Evolutionary conservation across 2,329 filamentous ascomycete species (phyloP).

Genomic region (Fusarium cicatricum): DNA sequence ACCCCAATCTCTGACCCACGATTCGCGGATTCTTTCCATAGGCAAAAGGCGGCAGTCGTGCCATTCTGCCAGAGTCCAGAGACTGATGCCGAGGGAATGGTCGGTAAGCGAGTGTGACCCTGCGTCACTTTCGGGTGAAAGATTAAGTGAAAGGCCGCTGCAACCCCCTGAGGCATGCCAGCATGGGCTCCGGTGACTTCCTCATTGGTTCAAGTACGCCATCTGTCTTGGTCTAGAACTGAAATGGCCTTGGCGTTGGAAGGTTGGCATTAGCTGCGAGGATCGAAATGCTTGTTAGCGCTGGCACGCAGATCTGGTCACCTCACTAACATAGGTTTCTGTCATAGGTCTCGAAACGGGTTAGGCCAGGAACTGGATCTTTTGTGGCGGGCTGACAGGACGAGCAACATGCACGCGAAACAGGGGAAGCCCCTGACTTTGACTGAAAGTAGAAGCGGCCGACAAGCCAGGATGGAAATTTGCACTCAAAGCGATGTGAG

Average conservation of each 20-base stretch:
- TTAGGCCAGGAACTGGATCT: slow-evolving; percentile 13
- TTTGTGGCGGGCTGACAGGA: slow-evolving; percentile 14
- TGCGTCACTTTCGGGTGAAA: neutral
- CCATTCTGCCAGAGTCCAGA: no score
- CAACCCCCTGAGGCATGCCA: neutral
- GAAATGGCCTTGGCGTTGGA: slow-evolving; percentile 2
- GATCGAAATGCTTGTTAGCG: neutral
- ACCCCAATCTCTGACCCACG: neutral
- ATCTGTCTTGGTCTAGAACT: slow-evolving; percentile 23
- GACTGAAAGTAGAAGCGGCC: slow-evolving; percentile 18
- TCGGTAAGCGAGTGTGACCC: neutral
- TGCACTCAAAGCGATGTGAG: no score
- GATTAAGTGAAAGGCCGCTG: slow-evolving; percentile 1
- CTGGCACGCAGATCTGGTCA: accelerated
- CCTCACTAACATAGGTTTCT: slow-evolving; percentile 4
- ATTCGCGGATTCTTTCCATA: no score
- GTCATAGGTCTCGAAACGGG: neutral
- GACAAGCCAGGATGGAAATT: neutral
- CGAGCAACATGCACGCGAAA: no score
- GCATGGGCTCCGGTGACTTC: slow-evolving; percentile 31
- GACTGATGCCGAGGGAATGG: no score
- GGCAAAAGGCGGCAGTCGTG: neutral
- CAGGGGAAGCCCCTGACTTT: slow-evolving; percentile 22
- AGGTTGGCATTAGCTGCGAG: neutral
- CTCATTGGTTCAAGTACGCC: slow-evolving; percentile 14